Base-by-base conservation (phyloP, 768 basidiomycete species). In the Collybiopsis luxurians region DNA sequence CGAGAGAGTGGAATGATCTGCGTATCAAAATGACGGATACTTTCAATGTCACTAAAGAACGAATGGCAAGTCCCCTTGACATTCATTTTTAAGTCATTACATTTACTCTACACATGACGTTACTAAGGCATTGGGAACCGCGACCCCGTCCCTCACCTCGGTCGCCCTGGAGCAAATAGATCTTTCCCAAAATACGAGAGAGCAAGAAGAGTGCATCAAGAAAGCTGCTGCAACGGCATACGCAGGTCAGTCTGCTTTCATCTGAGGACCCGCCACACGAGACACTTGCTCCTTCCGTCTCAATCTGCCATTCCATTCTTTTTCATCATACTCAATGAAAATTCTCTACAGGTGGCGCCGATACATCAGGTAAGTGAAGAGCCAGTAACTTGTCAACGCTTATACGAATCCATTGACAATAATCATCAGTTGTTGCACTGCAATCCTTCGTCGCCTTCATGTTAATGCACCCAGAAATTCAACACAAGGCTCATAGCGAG, bases 21-120 rank as follows among this genome's bases (percentile, higher is more conserved):
- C 61, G 69, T 15, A 26, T 59, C 1, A 66, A 67, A 36, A 74
- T 72, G 73, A 63, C 69, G 23, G 66, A 73, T 13, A n/a, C n/a
- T n/a, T 75, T 72, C 40, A 21, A 45, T 6, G 53, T 66, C 3
- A 68, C 69, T 10, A 66, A 70, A 49, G 21, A 60, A 10, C 30
- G 58, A 42, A 24, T 72, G 59, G 73, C 75, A 19, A 45, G 69
- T 59, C 30, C 13, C 10, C 38, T 53, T n/a, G n/a, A 26, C 24
- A 2, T 23, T 26, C 7, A 27, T 12, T 5, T 24, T 24, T 55
- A 2, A 55, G 55, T 24, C n/a, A 39, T 15, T 34, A 15, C 28
- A 59, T 19, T n/a, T n/a, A n/a, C n/a, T n/a, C n/a, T 46, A 24
- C n/a, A n/a, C n/a, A 43, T 45, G 19, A 49, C 57, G 6, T 21